Percentiles rank a stretch among this genome's conserved stretches.
Evolutionary conservation across 2,329 filamentous ascomycete genomes (phyloP).

Genomic region (Cladophialophora immunda): DNA sequence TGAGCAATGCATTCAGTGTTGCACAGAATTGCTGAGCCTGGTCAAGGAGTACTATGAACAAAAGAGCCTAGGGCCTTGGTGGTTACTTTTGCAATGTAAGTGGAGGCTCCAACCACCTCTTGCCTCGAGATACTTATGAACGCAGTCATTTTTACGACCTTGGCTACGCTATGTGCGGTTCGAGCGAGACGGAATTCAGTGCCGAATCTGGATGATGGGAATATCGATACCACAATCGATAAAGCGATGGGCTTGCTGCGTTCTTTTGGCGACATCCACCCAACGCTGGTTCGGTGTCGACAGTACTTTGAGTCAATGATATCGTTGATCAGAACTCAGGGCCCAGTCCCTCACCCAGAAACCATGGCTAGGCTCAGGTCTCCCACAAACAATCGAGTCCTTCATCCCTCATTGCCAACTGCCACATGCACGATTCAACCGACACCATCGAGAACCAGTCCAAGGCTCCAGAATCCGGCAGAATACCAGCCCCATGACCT

Average conservation of each 20-base stretch:
- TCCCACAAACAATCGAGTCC: too few relatives aligned
- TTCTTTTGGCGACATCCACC: slow-evolving; percentile 21
- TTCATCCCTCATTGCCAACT: too few relatives aligned
- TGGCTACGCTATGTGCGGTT: slow-evolving; percentile 10
- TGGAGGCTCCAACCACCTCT: background rate
- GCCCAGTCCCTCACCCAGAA: too few relatives aligned
- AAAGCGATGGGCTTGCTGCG: slow-evolving; percentile 13
- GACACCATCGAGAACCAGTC: too few relatives aligned
- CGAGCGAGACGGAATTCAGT: slow-evolving; percentile 3
- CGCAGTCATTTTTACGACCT: slow-evolving; percentile 12
- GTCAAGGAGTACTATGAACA: slow-evolving; percentile 15
- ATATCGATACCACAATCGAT: slow-evolving; percentile 3
- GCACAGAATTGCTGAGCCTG: background rate
- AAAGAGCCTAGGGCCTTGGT: slow-evolving; percentile 12
- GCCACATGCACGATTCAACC: too few relatives aligned
- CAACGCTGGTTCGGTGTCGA: slow-evolving; percentile 15
- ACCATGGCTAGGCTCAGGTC: too few relatives aligned
- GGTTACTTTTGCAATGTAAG: slow-evolving; percentile 16
- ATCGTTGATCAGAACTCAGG: slow-evolving; percentile 20
- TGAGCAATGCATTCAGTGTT: background rate
- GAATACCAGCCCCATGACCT: too few relatives aligned
- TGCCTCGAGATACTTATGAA: background rate
- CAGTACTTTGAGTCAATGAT: slow-evolving; percentile 8
- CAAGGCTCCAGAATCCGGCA: too few relatives aligned
- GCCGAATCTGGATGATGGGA: slow-evolving; percentile 1